Evolutionary conservation across 768 basidiomycete species (phyloP), one percentile per base, ranked within the genome.

Genomic region (Pulveroboletus ravenelii): DNA sequence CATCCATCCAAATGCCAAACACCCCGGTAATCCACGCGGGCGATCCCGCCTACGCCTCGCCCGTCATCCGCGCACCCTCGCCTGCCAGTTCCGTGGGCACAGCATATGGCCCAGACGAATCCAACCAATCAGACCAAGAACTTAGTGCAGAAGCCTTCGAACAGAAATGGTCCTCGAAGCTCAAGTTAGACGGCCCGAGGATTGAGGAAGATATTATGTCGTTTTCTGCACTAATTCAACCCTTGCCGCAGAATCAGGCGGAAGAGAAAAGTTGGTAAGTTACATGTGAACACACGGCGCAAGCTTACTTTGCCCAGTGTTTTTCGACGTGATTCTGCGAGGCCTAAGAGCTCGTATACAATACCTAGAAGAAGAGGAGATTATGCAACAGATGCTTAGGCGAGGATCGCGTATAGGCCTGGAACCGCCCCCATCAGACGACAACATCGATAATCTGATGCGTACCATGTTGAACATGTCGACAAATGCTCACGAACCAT

Each of bases 31-130:
- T 69, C 36, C 67, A 70, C 45, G 43, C 59, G 1, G 63, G 65
- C 31, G 69, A 70, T 41, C 70, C 70, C 30, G 69, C 68, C 2
- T 78, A 78, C 51, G 75, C 70, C 30, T 67, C 76, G 1, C 75
- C 76, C 3, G 64, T 78, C 50, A 69, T 77, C 18, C 72, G 76
- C 32, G 68, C 72, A 8, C 70, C 74, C 5, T 78, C 76, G 3
- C 77, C 76, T 29, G 72, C 73, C 8, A 74, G 72, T 45, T 75
- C 76, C 13, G 67, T 78, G 43, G 75, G 72, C 34, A 77, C 76
- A 37, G 66, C 72, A n/a, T 77, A 77, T 30, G 74, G 70, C 7
- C 64, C 64, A 14, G 77, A 78, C 56, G 73, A 76, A 54, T 76
- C 77, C n/a, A 59, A 57, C 34, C 61, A 61, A n/a, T 69, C 69